phyloP scores from a whole-genome alignment of 768 basidiomycete genomes.

The Naganishia kalamii region DNA sequence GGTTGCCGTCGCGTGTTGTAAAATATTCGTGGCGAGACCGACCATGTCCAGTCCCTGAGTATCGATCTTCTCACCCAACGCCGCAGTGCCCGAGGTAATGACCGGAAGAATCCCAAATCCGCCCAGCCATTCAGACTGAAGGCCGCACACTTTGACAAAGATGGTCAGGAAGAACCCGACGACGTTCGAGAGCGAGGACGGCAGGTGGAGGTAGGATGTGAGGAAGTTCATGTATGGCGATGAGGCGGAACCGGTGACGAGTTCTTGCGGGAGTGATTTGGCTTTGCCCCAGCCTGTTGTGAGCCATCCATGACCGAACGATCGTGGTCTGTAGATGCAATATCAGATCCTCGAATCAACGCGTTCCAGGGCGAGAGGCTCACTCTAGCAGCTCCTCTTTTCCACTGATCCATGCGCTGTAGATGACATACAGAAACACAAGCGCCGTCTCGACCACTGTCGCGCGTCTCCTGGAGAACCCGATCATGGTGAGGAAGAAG shows the following conservation, averaged over 20 bases:
- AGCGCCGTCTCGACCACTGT: slow-evolving; percentile 88
- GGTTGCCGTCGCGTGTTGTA: slow-evolving; percentile 16
- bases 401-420: slow-evolving; percentile 44
- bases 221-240: not conserved
- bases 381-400: slow-evolving; percentile 43
- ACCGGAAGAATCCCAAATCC: not conserved
- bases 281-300: slow-evolving; percentile 25
- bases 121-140: slow-evolving; percentile 7
- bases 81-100: not conserved
- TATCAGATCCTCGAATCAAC: not conserved
- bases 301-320: slow-evolving; percentile 41
- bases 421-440: slow-evolving; percentile 75
- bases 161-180: slow-evolving; percentile 9
- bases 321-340: slow-evolving; percentile 30
- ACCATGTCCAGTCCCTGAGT: slow-evolving; percentile 14
- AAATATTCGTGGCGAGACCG: slow-evolving; percentile 21
- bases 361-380: slow-evolving; percentile 15
- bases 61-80: not conserved
- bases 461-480: slow-evolving; percentile 77
- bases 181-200: slow-evolving; percentile 8
- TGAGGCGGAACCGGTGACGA: not conserved
- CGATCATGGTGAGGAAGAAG: slow-evolving; percentile 83
- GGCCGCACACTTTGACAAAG: slow-evolving; percentile 4
- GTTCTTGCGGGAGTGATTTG: slow-evolving; percentile 12
- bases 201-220: not conserved